Conservation (phyloP, 164 flowering plant genomes). For the Nymphaea thermarum region DNA sequence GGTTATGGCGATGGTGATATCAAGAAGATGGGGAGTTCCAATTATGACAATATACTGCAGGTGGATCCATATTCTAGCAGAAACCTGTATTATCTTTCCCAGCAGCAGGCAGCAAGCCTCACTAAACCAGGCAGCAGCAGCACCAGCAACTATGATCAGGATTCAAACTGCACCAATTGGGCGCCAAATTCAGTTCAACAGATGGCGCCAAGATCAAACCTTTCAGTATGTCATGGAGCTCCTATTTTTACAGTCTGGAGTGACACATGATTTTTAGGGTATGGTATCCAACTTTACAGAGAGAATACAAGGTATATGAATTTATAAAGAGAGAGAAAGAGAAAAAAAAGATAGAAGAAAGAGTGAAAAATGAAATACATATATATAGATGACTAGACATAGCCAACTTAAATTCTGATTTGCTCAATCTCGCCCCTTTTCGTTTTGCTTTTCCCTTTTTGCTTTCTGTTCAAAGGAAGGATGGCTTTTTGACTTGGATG, state of each 20-base stretch:
- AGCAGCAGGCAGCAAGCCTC: constrained; percentile 19
- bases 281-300: not conserved
- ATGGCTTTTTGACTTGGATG: constrained; percentile 2
- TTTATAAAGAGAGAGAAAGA: not conserved
- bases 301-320: constrained; percentile 3
- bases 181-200: constrained; percentile 47
- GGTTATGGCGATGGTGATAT: constrained; percentile 22
- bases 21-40: constrained; percentile 20
- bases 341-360: constrained; percentile 2
- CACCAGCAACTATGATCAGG: constrained; percentile 22
- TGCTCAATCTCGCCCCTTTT: constrained; percentile 7
- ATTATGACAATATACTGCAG: constrained; percentile 17
- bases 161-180: constrained; percentile 42
- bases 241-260: constrained; percentile 55
- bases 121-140: constrained; percentile 1
- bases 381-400: constrained; percentile 1
- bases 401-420: constrained; percentile 26
- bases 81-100: constrained; percentile 24
- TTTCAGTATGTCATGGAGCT: constrained; percentile 30
- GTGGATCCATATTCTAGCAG: constrained; percentile 28
- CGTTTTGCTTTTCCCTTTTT: constrained; percentile 5
- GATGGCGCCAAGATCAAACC: constrained; percentile 23
- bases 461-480: constrained; percentile 1
- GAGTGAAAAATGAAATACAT: constrained; percentile 7
- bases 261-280: constrained; percentile 22